phyloP scores from a whole-genome alignment of 1,139 yeast genomes.

The Suhomyces atakaporum region DNA sequence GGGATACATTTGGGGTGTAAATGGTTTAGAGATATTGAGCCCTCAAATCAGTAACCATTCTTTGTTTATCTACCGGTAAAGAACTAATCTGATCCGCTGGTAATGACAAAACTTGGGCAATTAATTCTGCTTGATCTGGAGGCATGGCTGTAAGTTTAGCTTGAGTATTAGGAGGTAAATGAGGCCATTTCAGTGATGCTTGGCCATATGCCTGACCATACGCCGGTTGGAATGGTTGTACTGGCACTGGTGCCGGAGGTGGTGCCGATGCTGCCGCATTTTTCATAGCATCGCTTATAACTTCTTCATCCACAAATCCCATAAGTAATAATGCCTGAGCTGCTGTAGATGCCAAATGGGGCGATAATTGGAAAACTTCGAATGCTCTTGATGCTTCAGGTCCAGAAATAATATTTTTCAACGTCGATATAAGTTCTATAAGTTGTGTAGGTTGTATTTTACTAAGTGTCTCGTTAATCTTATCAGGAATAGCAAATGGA shows the following conservation, averaged over 20 bases:
- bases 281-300: constrained; percentile 52
- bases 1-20: too few species aligned
- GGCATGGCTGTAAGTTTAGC: constrained; percentile 49
- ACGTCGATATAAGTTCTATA: constrained; percentile 63
- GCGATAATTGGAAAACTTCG: constrained; percentile 56
- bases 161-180: constrained; percentile 50
- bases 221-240: constrained; percentile 10
- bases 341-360: constrained; percentile 62
- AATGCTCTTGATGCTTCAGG: constrained; percentile 52
- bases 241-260: constrained; percentile 16
- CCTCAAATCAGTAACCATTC: constrained; percentile 60
- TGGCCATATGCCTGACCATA: constrained; percentile 9
- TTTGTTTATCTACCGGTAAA: constrained; percentile 61
- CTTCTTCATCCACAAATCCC: constrained; percentile 72
- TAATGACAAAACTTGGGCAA: constrained; percentile 63
- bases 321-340: constrained; percentile 73
- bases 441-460: constrained; percentile 69
- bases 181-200: constrained; percentile 43
- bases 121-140: constrained; percentile 61
- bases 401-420: constrained; percentile 54
- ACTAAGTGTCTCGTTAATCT: constrained; percentile 55
- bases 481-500: constrained; percentile 51
- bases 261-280: constrained; percentile 30
- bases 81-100: constrained; percentile 55
- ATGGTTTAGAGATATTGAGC: constrained; percentile 55